A percentile compares a stretch with the other conserved stretches of the same genome.
phyloP scores from a whole-genome alignment of 1,139 yeast species.

The Pichia kudriavzevii region DNA sequence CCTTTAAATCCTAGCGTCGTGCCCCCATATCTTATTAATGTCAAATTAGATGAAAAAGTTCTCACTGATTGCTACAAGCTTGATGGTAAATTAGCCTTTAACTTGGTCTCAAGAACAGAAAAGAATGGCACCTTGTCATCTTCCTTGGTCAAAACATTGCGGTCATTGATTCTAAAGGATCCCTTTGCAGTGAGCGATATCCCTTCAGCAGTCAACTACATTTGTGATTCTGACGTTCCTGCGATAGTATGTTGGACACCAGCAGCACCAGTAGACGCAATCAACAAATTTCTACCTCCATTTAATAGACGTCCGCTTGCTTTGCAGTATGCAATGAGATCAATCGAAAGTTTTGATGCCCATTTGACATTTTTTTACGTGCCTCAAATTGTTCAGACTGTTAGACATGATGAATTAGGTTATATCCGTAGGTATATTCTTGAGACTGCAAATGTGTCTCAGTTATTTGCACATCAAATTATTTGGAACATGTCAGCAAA shows the following conservation, averaged over 20 bases:
- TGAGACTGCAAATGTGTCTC: conserved; percentile 88
- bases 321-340: conserved; percentile 83
- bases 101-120: conserved; percentile 55
- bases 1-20: conserved; percentile 54
- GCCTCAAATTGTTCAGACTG: conserved; percentile 92
- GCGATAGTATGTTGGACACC: conserved; percentile 69
- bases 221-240: conserved; percentile 37
- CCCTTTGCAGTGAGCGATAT: conserved; percentile 59
- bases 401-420: conserved; percentile 75
- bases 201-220: conserved; percentile 58
- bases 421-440: conserved; percentile 83
- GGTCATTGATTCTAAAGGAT: conserved; percentile 26
- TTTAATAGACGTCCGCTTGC: conserved; percentile 60
- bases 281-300: conserved; percentile 75
- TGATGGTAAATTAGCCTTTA: conserved; percentile 69
- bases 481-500: conserved; percentile 98
- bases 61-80: conserved; percentile 52
- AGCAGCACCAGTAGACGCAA: conserved; percentile 77
- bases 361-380: conserved; percentile 91
- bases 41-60: conserved; percentile 32
- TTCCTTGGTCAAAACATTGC: conserved; percentile 14
- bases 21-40: too few species aligned
- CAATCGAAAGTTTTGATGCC: conserved; percentile 82
- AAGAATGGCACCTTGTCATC: conserved; percentile 11
- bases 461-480: conserved; percentile 92